Evolutionary conservation across 2,329 filamentous ascomycete species (phyloP).

Genomic region (Calonectria leucothoes): DNA sequence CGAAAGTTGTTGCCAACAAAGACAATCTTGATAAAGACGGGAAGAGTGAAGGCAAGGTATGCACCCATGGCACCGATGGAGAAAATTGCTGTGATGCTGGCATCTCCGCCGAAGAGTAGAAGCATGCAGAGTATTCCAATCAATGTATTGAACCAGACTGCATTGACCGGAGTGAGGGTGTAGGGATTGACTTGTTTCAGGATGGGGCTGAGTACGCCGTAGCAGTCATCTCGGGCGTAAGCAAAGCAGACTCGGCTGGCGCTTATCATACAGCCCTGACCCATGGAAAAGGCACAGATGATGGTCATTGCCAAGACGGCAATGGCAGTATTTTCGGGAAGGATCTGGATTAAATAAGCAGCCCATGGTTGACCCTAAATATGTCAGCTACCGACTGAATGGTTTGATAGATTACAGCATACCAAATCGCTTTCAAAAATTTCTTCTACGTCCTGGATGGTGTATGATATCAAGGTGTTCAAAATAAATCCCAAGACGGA

Average conservation of each 20-base stretch:
- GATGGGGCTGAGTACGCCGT: constrained; percentile 16
- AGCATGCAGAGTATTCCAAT: constrained; percentile 27
- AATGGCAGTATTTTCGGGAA: constrained; percentile 13
- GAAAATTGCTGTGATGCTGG: constrained; percentile 25
- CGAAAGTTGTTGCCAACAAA: constrained; percentile 28
- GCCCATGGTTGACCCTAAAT: constrained; percentile 24
- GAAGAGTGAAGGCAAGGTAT: constrained; percentile 23
- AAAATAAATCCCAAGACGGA: constrained; percentile 21
- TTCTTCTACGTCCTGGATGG: constrained; percentile 19
- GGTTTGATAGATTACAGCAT: not conserved
- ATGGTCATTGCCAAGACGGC: constrained; percentile 24
- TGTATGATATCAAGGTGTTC: constrained; percentile 22
- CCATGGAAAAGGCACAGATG: constrained; percentile 21
- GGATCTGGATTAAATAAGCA: constrained; percentile 17
- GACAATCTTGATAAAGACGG: constrained; percentile 25
- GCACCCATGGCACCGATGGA: constrained; percentile 23
- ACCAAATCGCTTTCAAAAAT: constrained; percentile 26
- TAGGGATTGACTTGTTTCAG: constrained; percentile 20
- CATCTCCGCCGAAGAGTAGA: constrained; percentile 21
- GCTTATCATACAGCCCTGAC: constrained; percentile 22
- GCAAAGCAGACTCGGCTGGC: constrained; percentile 26
- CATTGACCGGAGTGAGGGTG: constrained; percentile 22
- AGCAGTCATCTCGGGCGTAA: constrained; percentile 26
- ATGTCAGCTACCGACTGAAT: not conserved
- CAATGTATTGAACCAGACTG: constrained; percentile 24